Conservation (phyloP, 345 rosid species). For the Brassica carinata region DNA sequence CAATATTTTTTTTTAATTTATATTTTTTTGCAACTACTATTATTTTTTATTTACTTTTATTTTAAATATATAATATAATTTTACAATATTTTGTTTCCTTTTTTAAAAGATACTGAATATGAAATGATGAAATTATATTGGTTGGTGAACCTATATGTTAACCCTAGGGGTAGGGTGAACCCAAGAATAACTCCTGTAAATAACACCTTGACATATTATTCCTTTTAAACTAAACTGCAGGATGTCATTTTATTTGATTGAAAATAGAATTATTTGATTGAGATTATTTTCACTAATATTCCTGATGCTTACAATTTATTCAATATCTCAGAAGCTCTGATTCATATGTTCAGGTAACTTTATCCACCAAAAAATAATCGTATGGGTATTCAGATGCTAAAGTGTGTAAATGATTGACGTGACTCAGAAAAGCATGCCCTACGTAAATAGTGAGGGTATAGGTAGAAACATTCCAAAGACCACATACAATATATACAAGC, state of each 20-base stretch:
- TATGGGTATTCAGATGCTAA: constrained; percentile 32
- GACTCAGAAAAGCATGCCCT: constrained; percentile 41
- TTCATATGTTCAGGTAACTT: constrained; percentile 41
- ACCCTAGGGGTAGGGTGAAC: too few relatives aligned
- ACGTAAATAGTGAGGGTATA: constrained; percentile 35
- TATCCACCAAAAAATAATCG: constrained; percentile 33
- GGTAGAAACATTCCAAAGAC: constrained; percentile 10
- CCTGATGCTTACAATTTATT: constrained; percentile 16
- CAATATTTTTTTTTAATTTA: too few relatives aligned
- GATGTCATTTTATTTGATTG: constrained; percentile 7
- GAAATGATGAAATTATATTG: too few relatives aligned
- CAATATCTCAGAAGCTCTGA: constrained; percentile 40
- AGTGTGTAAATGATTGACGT: constrained; percentile 43
- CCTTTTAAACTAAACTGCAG: neutral
- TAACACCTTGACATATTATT: neutral
- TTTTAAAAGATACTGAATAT: too few relatives aligned
- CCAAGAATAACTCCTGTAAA: too few relatives aligned
- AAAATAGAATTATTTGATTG: constrained; percentile 7
- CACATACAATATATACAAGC: neutral
- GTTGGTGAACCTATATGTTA: too few relatives aligned
- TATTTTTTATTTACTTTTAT: too few relatives aligned
- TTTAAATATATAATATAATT: too few relatives aligned
- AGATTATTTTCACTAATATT: constrained; percentile 14
- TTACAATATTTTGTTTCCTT: too few relatives aligned
- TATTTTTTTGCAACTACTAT: too few relatives aligned